Base-by-base conservation (phyloP, 2,329 filamentous ascomycete species). In the Boeremia lycopersici region DNA sequence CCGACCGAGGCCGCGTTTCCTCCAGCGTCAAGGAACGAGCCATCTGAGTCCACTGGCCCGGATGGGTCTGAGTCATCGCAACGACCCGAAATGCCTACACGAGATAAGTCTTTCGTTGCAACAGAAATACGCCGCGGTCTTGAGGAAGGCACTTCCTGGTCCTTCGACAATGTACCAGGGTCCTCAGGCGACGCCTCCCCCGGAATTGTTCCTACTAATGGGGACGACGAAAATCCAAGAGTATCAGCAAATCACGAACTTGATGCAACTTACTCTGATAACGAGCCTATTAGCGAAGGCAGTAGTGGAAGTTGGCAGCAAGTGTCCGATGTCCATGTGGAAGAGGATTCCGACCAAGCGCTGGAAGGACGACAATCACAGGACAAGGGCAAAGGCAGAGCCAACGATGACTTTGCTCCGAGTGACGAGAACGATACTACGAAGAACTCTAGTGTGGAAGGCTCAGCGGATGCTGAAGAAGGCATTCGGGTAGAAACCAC, bases 51-150 rank as follows among this genome's bases (percentile, higher is more conserved):
- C 7, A 12, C 23, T 30, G 52, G 47, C 19, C 39, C 53, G 7
- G 62, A 60, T 26, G 56, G 60, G 3, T 53, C 61, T 19, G 53
- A 41, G 9, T 57, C 64, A 29, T 61, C 46, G 5, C 66, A 67
- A 19, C 64, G 80, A 63, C 80, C 80, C 11, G 72, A 69, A n/a
- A 78, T 82, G 76, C 79, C 79, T 25, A 64, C 71, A 13, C 71
- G 80, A 53, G 77, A 79, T 46, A 72, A 70, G 13, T 76, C 77
- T 3, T 81, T 75, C 30, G 71, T 77, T 53, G 81, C 80, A 3
- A 77, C 78, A 3, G 76, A 78, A 44, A 80, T 83, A 36, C 77
- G 76, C 45, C 75, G 80, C 9, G 68, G 72, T 23, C 62, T 82
- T 8, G 80, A 82, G 66, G 81, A 82, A 63, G 60, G 59, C 34